These are phyloP conservation scores for Plectosphaerella sp. DNA, from an alignment of 2,329 filamentous ascomycete genomes.

Conservation along the genomic window DNA sequence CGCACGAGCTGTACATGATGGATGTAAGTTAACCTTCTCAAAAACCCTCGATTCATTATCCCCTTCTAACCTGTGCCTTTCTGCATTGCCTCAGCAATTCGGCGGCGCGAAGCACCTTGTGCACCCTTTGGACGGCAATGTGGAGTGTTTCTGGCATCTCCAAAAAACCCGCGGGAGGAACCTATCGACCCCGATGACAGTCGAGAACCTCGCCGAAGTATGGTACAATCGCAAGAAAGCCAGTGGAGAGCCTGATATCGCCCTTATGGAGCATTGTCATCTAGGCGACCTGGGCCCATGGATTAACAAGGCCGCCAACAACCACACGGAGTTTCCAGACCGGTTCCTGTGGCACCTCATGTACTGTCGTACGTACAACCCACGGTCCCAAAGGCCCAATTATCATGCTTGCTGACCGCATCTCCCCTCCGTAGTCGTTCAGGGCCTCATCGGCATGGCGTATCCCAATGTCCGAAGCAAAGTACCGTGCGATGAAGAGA, in stretches of 20 bases:
- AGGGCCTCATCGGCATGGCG: slow-evolving; percentile 20
- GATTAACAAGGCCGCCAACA: slow-evolving; percentile 7
- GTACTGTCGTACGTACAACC: slow-evolving; percentile 2
- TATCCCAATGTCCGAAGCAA: slow-evolving; percentile 8
- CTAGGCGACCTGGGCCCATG: slow-evolving; percentile 2
- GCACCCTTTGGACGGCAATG: background rate
- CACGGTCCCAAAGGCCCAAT: background rate
- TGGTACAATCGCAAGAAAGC: too few relatives aligned
- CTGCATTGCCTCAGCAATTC: background rate
- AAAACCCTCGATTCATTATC: background rate
- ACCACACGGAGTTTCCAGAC: slow-evolving; percentile 2
- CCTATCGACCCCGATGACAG: too few relatives aligned
- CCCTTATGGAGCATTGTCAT: background rate
- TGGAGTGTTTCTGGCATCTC: too few relatives aligned
- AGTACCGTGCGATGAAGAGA: background rate
- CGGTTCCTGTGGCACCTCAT: slow-evolving; percentile 9
- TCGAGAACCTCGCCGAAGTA: too few relatives aligned
- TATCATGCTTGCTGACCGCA: slow-evolving; percentile 2
- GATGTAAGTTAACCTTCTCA: background rate
- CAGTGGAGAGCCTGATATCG: background rate
- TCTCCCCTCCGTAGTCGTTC: slow-evolving; percentile 15
- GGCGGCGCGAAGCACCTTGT: background rate
- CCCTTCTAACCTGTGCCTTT: background rate
- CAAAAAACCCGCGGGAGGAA: too few relatives aligned
- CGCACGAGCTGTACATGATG: background rate